phyloP scores from a whole-genome alignment of 2,329 filamentous ascomycete genomes.

The Ophiognomonia clavigignenti-juglandacearum region DNA sequence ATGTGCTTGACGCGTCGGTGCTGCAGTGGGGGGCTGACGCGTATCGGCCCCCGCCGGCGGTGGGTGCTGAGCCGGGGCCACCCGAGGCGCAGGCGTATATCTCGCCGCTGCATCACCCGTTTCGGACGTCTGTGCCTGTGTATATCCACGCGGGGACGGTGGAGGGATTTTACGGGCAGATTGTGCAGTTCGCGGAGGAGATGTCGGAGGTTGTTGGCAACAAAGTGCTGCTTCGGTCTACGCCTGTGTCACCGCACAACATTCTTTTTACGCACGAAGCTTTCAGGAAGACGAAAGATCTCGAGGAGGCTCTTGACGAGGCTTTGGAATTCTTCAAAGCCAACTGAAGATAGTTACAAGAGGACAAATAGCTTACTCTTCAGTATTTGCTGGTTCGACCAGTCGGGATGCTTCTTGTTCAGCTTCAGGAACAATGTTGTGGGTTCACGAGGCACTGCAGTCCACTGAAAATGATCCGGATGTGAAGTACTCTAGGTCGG shows the following conservation, averaged over 20 bases:
- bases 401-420: too few species aligned
- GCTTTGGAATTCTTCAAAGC: neutral
- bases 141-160: constrained; percentile 18
- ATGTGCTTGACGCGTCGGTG: constrained; percentile 16
- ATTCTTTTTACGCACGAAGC: neutral
- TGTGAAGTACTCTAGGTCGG: too few species aligned
- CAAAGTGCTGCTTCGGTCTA: neutral
- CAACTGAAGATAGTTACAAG: neutral
- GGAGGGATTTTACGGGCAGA: constrained; percentile 17
- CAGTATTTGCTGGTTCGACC: too few species aligned
- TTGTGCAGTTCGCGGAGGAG: constrained; percentile 15
- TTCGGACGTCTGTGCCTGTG: constrained; percentile 16
- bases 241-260: constrained; percentile 2
- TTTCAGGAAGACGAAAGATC: neutral
- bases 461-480: too few species aligned
- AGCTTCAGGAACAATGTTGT: too few species aligned
- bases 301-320: neutral
- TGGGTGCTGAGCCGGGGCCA: neutral
- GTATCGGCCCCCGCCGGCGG: constrained; percentile 11
- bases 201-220: constrained; percentile 15
- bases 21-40: constrained; percentile 20
- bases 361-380: too few species aligned
- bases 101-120: constrained; percentile 21
- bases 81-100: constrained; percentile 18
- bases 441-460: too few species aligned